These are phyloP conservation scores for Yamagishiella unicocca DNA, from an alignment of 139 green algal genomes.

Conservation along the genomic window DNA sequence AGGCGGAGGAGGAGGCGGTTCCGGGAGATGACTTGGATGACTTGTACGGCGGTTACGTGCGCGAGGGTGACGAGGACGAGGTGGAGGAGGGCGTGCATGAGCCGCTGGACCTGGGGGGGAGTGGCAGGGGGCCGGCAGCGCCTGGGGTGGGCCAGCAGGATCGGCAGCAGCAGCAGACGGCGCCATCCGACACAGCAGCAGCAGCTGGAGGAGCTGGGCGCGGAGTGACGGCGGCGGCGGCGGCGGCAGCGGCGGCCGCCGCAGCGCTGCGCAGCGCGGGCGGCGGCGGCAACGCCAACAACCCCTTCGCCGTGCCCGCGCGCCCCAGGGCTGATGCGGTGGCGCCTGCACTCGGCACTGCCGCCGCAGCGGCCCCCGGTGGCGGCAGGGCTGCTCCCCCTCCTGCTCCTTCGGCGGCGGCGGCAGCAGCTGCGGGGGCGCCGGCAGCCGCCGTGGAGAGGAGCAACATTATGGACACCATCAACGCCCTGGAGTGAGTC, in stretches of 20 bases:
- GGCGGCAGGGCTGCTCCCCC: background rate
- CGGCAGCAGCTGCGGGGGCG: background rate
- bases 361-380: background rate
- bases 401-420: background rate
- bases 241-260: background rate
- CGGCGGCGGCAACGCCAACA: slow-evolving; percentile 16
- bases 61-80: background rate
- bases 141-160: background rate
- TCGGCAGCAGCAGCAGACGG: background rate
- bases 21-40: background rate
- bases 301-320: background rate
- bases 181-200: background rate
- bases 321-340: background rate
- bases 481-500: slow-evolving; percentile 1
- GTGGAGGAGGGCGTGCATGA: background rate
- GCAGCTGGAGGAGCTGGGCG: background rate
- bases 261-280: background rate
- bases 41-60: background rate
- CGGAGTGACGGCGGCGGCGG: background rate
- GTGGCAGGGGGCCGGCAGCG: background rate
- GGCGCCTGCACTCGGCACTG: background rate
- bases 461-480: background rate
- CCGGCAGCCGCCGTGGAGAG: background rate
- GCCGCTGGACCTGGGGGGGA: background rate
- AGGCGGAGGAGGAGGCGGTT: background rate